Conservation (phyloP, 805 yeast genomes). For the Candida rishiriensis region DNA sequence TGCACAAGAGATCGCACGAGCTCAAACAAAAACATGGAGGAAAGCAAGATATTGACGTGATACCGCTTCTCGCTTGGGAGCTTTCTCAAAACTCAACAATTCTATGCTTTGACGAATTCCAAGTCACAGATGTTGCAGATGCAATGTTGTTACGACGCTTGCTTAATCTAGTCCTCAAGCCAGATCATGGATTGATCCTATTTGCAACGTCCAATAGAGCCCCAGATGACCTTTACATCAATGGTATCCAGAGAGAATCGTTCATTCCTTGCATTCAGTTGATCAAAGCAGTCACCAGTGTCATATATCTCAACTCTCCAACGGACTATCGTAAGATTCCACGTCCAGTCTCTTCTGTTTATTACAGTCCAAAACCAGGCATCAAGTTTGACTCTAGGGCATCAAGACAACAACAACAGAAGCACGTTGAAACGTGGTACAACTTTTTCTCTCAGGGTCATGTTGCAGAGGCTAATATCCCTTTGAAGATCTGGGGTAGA, state of each 20-base stretch:
- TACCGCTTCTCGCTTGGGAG: constrained; percentile 80
- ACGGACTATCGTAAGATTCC: constrained; percentile 91
- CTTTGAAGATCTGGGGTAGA: constrained; percentile 82
- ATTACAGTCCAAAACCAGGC: constrained; percentile 67
- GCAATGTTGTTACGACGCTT: constrained; percentile 91
- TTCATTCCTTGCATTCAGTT: constrained; percentile 89
- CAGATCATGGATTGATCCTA: constrained; percentile 75
- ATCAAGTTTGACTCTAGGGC: constrained; percentile 47
- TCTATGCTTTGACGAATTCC: constrained; percentile 94
- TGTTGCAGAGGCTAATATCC: constrained; percentile 31
- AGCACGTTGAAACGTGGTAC: constrained; percentile 77
- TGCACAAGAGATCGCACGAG: constrained; percentile 83
- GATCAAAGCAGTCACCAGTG: constrained; percentile 68
- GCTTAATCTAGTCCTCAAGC: constrained; percentile 58
- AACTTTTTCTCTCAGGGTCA: constrained; percentile 67
- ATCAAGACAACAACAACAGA: constrained; percentile 45
- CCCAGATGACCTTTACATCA: constrained; percentile 88
- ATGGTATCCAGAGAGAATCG: constrained; percentile 89
- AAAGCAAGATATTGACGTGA: constrained; percentile 66
- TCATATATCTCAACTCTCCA: constrained; percentile 79
- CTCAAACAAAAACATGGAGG: constrained; percentile 63
- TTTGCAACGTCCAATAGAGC: constrained; percentile 95
- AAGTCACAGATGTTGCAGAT: constrained; percentile 97
- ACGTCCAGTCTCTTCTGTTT: constrained; percentile 75
- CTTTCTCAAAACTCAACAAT: constrained; percentile 73